phyloP scores from a whole-genome alignment of 2,329 filamentous ascomycete genomes.

The Fusarium continuum region DNA sequence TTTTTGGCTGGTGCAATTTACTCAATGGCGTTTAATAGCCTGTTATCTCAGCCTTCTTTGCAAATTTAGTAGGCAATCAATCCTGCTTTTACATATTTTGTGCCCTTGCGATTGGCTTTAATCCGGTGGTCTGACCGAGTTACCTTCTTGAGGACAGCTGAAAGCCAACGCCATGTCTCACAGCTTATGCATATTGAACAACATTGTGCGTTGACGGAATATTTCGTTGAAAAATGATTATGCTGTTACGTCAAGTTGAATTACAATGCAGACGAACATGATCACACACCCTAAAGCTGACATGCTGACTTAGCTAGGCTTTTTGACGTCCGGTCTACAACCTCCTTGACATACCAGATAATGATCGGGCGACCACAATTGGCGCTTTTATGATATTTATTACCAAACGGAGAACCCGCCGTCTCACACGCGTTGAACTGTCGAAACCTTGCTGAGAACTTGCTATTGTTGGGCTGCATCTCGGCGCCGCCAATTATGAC shows the following conservation, averaged over 20 bases:
- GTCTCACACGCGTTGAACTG: slow-evolving; percentile 19
- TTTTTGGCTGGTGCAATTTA: slow-evolving; percentile 3
- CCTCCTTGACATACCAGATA: background rate
- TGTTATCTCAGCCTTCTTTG: slow-evolving; percentile 13
- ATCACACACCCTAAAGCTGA: slow-evolving; percentile 19
- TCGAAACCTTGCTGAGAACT: slow-evolving; percentile 6
- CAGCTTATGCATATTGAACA: slow-evolving; percentile 24
- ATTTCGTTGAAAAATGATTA: slow-evolving; percentile 4
- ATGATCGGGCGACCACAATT: slow-evolving; percentile 7
- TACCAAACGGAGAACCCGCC: slow-evolving; percentile 1
- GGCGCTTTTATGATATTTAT: background rate
- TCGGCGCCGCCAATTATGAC: background rate
- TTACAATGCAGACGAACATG: slow-evolving; percentile 10
- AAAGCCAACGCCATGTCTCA: slow-evolving; percentile 16
- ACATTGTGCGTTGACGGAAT: background rate
- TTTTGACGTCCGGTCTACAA: background rate
- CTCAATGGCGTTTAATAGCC: slow-evolving; percentile 16
- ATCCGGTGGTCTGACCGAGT: background rate
- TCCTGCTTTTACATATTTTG: slow-evolving; percentile 8
- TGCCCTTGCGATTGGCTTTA: slow-evolving; percentile 14
- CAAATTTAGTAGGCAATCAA: slow-evolving; percentile 2
- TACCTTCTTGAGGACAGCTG: slow-evolving; percentile 5
- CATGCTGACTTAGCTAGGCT: slow-evolving; percentile 15
- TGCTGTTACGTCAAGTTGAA: slow-evolving; percentile 11
- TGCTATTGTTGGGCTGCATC: slow-evolving; percentile 2